A percentile compares a stretch with the other conserved stretches of the same genome.
phyloP scores from a whole-genome alignment of 768 basidiomycete species.

The Cystobasidium ongulense region DNA sequence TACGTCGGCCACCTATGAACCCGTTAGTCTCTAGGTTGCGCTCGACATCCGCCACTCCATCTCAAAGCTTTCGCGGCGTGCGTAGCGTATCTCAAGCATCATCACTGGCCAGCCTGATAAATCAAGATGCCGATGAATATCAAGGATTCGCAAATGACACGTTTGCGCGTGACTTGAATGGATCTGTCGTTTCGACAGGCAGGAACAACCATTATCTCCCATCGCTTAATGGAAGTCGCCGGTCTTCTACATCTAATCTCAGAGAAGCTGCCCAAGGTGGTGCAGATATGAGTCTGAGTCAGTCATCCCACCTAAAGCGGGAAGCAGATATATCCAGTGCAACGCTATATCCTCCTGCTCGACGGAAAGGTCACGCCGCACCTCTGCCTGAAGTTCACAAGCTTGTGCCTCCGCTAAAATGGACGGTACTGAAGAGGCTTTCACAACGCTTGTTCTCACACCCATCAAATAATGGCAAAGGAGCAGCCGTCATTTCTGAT shows the following conservation, averaged over 20 bases:
- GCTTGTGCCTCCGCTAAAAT: constrained; percentile 51
- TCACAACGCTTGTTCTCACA: constrained; percentile 54
- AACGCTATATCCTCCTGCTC: not conserved
- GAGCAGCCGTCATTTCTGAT: constrained; percentile 53
- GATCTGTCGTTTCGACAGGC: not conserved
- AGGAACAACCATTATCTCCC: not conserved
- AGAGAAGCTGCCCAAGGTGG: constrained; percentile 3
- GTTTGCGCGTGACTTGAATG: not conserved
- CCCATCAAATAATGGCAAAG: constrained; percentile 55
- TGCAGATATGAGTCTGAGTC: not conserved
- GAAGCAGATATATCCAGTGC: not conserved
- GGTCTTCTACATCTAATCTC: constrained; percentile 1
- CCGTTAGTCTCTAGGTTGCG: constrained; percentile 52
- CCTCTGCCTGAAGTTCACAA: not conserved
- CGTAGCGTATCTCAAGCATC: constrained; percentile 56
- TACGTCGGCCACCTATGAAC: constrained; percentile 39
- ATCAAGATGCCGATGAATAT: constrained; percentile 41
- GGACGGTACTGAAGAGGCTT: constrained; percentile 61
- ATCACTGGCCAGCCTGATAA: constrained; percentile 61
- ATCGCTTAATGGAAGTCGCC: not conserved
- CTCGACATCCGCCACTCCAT: constrained; percentile 46
- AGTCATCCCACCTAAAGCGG: not conserved
- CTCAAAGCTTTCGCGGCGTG: constrained; percentile 50
- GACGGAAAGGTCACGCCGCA: not conserved
- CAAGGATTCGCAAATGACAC: constrained; percentile 1